phyloP scores from a whole-genome alignment of 768 basidiomycete species.

The Pleurotus eryngii region DNA sequence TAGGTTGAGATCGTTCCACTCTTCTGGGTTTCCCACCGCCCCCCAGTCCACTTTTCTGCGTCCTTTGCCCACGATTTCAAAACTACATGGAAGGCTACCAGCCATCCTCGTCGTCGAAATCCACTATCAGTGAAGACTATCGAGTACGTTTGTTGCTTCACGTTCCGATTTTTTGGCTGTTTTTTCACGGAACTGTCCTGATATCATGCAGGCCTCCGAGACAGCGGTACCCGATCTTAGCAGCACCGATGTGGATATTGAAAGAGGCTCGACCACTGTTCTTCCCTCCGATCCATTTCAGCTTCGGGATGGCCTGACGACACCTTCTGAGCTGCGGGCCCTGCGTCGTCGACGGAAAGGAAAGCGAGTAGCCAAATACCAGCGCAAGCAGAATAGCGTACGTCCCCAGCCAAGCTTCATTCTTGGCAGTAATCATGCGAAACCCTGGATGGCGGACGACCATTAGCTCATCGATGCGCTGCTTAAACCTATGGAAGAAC shows the following conservation, averaged over 20 bases:
- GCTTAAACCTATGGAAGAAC: constrained; percentile 87
- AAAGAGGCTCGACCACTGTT: constrained; percentile 24
- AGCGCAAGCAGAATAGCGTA: constrained; percentile 72
- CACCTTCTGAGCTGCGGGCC: constrained; percentile 59
- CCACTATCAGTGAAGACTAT: constrained; percentile 18
- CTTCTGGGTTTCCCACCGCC: constrained; percentile 38
- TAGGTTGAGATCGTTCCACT: constrained; percentile 34
- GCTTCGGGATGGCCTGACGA: constrained; percentile 56
- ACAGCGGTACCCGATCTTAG: constrained; percentile 46
- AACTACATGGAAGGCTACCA: constrained; percentile 31
- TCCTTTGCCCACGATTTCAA: constrained; percentile 21
- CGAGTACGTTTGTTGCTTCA: constrained; percentile 22
- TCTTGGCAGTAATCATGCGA: neutral
- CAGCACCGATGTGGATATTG: constrained; percentile 33
- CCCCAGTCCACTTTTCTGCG: constrained; percentile 19
- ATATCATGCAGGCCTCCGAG: constrained; percentile 38
- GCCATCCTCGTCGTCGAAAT: constrained; percentile 26
- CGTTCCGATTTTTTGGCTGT: constrained; percentile 1
- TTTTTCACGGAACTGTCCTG: constrained; percentile 14
- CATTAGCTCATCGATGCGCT: constrained; percentile 78
- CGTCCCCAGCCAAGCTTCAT: constrained; percentile 15
- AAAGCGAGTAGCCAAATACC: constrained; percentile 63
- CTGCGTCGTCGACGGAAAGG: constrained; percentile 58
- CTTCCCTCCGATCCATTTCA: constrained; percentile 60
- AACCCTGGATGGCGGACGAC: constrained; percentile 5